These are phyloP conservation scores for Populus hybrid DNA, from an alignment of 441 rosid species.

Conservation along the genomic window DNA sequence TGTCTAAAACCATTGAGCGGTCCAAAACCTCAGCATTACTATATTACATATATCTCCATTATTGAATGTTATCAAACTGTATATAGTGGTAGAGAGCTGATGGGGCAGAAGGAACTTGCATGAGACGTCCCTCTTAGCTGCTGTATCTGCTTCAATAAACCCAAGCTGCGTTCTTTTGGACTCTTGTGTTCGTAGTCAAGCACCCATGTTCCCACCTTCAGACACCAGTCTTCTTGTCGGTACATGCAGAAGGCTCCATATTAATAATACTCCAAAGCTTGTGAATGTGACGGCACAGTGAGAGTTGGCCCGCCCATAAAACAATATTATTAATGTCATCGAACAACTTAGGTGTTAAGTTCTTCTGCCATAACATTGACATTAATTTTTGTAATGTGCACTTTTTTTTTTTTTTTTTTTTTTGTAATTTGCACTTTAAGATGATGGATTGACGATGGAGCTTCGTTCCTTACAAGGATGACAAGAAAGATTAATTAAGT, in stretches of 20 bases:
- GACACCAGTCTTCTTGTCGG: not conserved
- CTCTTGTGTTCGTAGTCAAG: not conserved
- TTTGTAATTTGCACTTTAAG: not conserved
- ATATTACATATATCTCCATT: not conserved
- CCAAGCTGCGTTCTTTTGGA: not conserved
- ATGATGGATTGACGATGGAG: too few relatives aligned
- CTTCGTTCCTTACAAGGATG: too few relatives aligned
- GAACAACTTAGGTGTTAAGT: not conserved
- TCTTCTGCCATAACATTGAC: not conserved
- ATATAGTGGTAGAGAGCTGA: not conserved
- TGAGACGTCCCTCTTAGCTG: constrained; percentile 6
- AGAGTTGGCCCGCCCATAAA: not conserved
- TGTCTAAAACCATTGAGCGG: not conserved
- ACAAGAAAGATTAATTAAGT: too few relatives aligned
- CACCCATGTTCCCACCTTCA: not conserved
- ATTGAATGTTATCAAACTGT: not conserved
- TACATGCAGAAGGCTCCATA: not conserved
- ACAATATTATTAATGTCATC: too few relatives aligned
- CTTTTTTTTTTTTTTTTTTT: too few relatives aligned
- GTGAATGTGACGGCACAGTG: not conserved
- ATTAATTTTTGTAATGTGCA: not conserved
- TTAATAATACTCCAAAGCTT: not conserved
- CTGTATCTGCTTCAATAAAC: not conserved
- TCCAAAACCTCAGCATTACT: not conserved
- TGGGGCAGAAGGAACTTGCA: constrained; percentile 10